Evolutionary conservation across 208 protist genomes (phyloP), one percentile per base, ranked within the genome.

Genomic region (Leishmania gerbilli): DNA sequence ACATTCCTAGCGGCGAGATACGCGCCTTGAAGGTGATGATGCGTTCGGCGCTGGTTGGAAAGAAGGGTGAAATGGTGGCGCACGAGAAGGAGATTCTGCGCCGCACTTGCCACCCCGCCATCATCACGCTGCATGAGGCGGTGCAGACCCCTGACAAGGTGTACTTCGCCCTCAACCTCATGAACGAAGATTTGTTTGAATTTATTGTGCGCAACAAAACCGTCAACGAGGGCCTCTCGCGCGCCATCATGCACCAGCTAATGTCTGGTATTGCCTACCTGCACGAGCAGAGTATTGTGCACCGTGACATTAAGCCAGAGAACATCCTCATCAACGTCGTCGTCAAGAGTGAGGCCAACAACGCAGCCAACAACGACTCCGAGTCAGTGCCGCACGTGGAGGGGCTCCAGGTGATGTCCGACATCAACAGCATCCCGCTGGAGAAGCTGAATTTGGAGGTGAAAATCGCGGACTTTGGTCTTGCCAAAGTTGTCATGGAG

Each of bases 301-400:
- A 97, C 83, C 92, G 94, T 51, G 94, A 97, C 84, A 96, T 97
- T 81, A 97, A 97, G 82, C 94, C 94, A n/a, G 94, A 97, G 75
- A 97, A 97, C 77, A 94, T 97, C 62, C 85, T 97, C 24, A 89
- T 97, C 64, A 92, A 95, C 74, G 87, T 86, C 71, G 40, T 77
- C 31, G 62, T 81, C 24, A 82, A 76, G 58, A 79, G 55, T 76
- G 77, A 79, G 15, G 81, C 82, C 51, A 68, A 15, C 21, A 58
- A 7, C 17, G n/a, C 34, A 55, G 71, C 51, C 31, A 79, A 83
- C n/a, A 74, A 84, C 3, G 78, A 84, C 49, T 47, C 53, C 8
- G 74, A 83, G 49, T 19, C 56, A 37, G 40, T 37, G 3, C 34
- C 75, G 58, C 53, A 67, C 40, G 67, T 51, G 58, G 49, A 75